phyloP scores from a whole-genome alignment of 495 filamentous ascomycete species.

The Trichoderma reesei region DNA sequence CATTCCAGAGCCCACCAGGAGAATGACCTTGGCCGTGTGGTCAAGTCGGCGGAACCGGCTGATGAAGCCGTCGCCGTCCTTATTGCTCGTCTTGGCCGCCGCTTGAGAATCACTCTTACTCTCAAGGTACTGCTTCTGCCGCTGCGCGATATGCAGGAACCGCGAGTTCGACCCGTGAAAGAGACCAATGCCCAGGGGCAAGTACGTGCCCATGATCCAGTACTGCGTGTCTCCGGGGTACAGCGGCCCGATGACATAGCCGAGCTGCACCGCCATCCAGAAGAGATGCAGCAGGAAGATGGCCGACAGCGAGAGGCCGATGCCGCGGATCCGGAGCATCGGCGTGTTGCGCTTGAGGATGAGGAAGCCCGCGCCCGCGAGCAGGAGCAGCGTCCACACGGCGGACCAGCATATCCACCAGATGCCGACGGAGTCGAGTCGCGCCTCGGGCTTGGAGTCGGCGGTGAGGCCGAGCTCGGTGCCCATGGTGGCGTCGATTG shows the following conservation, averaged over 20 bases:
- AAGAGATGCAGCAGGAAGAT: constrained; percentile 57
- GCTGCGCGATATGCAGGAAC: constrained; percentile 52
- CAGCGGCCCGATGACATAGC: constrained; percentile 47
- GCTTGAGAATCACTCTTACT: constrained; percentile 10
- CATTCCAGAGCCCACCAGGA: constrained; percentile 42
- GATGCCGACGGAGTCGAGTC: constrained; percentile 22
- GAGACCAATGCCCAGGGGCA: constrained; percentile 59
- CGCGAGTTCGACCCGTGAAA: constrained; percentile 62
- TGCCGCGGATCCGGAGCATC: constrained; percentile 53
- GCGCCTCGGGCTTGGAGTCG: constrained; percentile 18
- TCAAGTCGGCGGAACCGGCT: constrained; percentile 28
- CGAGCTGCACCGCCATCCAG: constrained; percentile 48
- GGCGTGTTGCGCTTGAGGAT: constrained; percentile 44
- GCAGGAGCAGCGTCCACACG: constrained; percentile 47
- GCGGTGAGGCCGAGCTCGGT: constrained; percentile 26
- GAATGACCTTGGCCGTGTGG: constrained; percentile 35
- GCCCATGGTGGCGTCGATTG: constrained; percentile 11
- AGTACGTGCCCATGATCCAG: constrained; percentile 66
- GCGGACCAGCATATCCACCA: constrained; percentile 25
- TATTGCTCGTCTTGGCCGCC: neutral
- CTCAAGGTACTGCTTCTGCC: constrained; percentile 36
- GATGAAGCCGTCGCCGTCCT: constrained; percentile 11
- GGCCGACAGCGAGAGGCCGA: constrained; percentile 48
- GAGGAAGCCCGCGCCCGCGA: constrained; percentile 44
- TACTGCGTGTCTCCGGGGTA: constrained; percentile 45